Conservation (phyloP, 305 asterid species). For the Rubia tinctorum region DNA sequence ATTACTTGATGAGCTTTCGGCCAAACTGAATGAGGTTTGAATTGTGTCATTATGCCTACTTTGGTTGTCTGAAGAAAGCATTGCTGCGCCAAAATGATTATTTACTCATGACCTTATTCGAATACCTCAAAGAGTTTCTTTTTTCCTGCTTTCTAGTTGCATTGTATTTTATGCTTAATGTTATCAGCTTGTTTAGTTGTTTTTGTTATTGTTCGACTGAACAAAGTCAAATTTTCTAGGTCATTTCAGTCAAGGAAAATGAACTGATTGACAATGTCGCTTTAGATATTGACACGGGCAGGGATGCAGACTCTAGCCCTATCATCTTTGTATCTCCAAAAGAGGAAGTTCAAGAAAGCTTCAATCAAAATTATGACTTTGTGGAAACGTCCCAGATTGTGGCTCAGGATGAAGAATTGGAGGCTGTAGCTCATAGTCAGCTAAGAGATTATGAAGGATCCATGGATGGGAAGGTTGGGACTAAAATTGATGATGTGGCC, state of each 20-base stretch:
- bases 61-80: slow-evolving; percentile 7
- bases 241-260: slow-evolving; percentile 68
- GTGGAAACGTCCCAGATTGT: slow-evolving; percentile 22
- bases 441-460: slow-evolving; percentile 24
- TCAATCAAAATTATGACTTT: slow-evolving; percentile 28
- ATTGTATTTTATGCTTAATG: not conserved
- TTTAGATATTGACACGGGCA: slow-evolving; percentile 47
- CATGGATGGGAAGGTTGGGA: slow-evolving; percentile 19
- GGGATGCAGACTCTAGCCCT: slow-evolving; percentile 34
- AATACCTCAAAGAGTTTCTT: not conserved
- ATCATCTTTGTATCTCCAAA: slow-evolving; percentile 62
- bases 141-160: not conserved
- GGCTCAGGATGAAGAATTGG: slow-evolving; percentile 32
- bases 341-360: slow-evolving; percentile 29
- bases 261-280: slow-evolving; percentile 70
- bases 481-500: slow-evolving; percentile 22
- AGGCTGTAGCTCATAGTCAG: slow-evolving; percentile 26
- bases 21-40: slow-evolving; percentile 71
- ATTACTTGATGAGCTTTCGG: slow-evolving; percentile 69
- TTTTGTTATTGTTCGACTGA: not conserved
- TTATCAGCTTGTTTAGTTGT: not conserved
- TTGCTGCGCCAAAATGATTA: not conserved
- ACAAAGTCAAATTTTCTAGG: slow-evolving; percentile 42
- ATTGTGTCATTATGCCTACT: slow-evolving; percentile 5
- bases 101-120: not conserved